Evolutionary conservation across 31 red algal genomes (phyloP).

Genomic region (Asparagopsis taxiformis): DNA sequence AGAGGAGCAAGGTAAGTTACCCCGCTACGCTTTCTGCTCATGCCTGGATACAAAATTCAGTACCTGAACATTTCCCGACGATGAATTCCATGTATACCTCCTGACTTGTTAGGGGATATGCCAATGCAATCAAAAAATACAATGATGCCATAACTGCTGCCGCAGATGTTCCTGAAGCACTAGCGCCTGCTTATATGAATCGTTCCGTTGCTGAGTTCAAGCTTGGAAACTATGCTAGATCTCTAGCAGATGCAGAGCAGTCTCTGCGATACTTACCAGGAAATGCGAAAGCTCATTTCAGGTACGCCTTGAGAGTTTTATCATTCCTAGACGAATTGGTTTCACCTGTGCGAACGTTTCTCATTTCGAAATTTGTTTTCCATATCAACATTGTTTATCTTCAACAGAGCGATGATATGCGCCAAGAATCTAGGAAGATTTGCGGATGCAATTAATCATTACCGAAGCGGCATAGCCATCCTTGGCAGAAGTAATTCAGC

Average conservation of each 20-base stretch:
- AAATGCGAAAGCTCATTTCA: constrained; percentile 63
- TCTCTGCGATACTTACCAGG: constrained; percentile 5
- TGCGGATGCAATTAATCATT: constrained; percentile 40
- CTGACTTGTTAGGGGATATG: constrained; percentile 39
- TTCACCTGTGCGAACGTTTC: no score
- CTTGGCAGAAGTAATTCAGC: background rate
- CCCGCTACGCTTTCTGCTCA: background rate
- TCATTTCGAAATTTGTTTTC: no score
- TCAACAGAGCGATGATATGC: constrained; percentile 29
- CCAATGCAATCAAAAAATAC: constrained; percentile 66
- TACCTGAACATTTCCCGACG: no score
- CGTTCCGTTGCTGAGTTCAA: constrained; percentile 78
- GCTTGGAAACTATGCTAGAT: constrained; percentile 76
- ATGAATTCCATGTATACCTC: no score
- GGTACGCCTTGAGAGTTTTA: constrained; percentile 13
- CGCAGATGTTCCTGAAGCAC: constrained; percentile 24
- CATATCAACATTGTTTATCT: no score
- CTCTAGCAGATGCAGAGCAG: constrained; percentile 63
- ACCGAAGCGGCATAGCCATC: constrained; percentile 4
- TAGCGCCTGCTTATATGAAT: constrained; percentile 54
- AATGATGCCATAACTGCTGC: constrained; percentile 54
- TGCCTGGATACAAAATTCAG: no score
- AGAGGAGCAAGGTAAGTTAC: constrained; percentile 25
- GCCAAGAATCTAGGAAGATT: constrained; percentile 32
- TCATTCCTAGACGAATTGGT: background rate